phyloP scores from a whole-genome alignment of 192 early-diverging fungal genomes.

The Chytriomyces confervae region DNA sequence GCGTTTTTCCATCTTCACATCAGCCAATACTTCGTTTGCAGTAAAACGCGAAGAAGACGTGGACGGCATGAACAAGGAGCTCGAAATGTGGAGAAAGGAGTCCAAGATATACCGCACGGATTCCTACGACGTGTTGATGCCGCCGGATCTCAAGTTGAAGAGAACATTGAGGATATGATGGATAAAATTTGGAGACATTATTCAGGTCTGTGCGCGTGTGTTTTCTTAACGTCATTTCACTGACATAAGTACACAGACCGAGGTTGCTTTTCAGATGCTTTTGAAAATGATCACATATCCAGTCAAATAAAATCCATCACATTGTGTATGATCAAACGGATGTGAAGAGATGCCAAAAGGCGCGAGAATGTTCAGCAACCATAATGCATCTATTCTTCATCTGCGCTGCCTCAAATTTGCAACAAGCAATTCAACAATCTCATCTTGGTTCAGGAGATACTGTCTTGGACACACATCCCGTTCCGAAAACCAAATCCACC shows the following conservation, averaged over 20 bases:
- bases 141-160: constrained; percentile 49
- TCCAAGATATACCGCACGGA: constrained; percentile 38
- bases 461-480: too few relatives aligned
- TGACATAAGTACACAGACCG: constrained; percentile 27
- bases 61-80: constrained; percentile 65
- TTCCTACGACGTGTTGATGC: constrained; percentile 45
- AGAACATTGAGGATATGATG: constrained; percentile 55
- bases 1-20: too few relatives aligned
- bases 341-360: too few relatives aligned
- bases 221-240: not conserved
- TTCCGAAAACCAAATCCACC: too few relatives aligned
- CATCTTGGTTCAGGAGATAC: too few relatives aligned
- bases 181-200: constrained; percentile 58
- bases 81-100: constrained; percentile 59
- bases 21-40: too few relatives aligned
- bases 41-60: constrained; percentile 70
- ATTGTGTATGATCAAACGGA: too few relatives aligned
- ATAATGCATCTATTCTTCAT: too few relatives aligned
- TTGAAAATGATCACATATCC: constrained; percentile 27
- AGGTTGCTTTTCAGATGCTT: constrained; percentile 20
- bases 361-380: too few relatives aligned
- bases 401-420: too few relatives aligned
- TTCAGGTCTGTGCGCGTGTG: constrained; percentile 39
- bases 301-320: constrained; percentile 18
- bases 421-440: too few relatives aligned